These are phyloP conservation scores for Trichocladium uniseriatum DNA, from an alignment of 495 filamentous ascomycete species.

Conservation along the genomic window DNA sequence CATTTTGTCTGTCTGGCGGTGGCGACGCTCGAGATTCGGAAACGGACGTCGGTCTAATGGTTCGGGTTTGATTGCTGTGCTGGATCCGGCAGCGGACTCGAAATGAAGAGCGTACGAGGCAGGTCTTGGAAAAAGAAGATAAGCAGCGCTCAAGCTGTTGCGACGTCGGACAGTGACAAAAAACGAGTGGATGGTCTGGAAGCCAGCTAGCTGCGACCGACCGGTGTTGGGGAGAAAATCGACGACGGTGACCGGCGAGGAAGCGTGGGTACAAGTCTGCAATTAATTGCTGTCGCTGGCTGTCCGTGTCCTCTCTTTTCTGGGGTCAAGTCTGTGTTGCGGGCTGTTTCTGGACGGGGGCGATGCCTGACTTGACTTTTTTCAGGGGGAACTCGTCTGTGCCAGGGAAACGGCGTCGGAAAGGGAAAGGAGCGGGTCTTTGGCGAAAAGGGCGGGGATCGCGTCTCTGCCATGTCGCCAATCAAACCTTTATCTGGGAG, in stretches of 20 bases:
- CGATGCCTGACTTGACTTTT: constrained; percentile 11
- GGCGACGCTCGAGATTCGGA: background rate
- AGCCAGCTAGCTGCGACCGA: constrained; percentile 24
- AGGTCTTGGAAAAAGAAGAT: constrained; percentile 1
- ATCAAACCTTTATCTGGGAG: constrained; percentile 20
- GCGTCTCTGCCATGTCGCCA: constrained; percentile 4
- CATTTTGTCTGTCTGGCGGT: constrained; percentile 16
- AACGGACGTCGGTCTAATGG: background rate
- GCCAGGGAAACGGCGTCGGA: background rate
- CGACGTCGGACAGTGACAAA: constrained; percentile 1
- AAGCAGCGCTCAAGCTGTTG: constrained; percentile 6
- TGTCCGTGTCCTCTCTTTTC: background rate
- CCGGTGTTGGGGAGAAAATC: constrained; percentile 4
- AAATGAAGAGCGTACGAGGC: constrained; percentile 1
- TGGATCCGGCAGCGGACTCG: constrained; percentile 4
- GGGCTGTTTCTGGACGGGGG: constrained; percentile 3
- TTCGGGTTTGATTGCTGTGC: background rate
- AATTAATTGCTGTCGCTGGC: constrained; percentile 2
- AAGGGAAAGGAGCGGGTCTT: constrained; percentile 2
- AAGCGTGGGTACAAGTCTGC: background rate
- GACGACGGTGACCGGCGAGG: background rate
- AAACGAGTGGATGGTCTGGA: constrained; percentile 33
- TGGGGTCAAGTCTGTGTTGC: background rate
- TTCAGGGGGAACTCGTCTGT: background rate
- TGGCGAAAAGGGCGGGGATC: constrained; percentile 2